Percentiles rank a stretch among this genome's conserved stretches.
Evolutionary conservation across 2,329 filamentous ascomycete genomes (phyloP).

Genomic region (Cladophialophora yegresii): DNA sequence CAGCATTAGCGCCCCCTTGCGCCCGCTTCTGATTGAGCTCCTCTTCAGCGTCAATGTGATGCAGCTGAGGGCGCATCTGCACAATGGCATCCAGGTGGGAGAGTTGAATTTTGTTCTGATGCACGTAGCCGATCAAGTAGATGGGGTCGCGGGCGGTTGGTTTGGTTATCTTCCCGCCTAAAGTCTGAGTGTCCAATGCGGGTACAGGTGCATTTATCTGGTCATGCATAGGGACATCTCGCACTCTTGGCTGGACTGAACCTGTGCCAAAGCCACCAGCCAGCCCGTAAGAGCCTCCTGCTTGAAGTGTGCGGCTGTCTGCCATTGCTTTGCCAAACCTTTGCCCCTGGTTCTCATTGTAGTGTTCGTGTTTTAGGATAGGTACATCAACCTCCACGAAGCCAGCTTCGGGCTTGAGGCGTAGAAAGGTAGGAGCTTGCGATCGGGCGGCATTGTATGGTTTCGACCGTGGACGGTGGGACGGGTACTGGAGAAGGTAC

Average conservation of each 20-base stretch:
- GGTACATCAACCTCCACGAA: constrained; percentile 93
- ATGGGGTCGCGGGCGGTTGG: constrained; percentile 68
- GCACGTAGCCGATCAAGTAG: constrained; percentile 93
- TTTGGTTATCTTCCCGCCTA: constrained; percentile 76
- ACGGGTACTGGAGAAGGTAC: constrained; percentile 82
- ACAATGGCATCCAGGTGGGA: constrained; percentile 81
- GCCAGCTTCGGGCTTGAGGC: constrained; percentile 77
- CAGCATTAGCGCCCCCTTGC: constrained; percentile 42
- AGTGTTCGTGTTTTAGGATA: constrained; percentile 69
- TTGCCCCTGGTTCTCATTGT: constrained; percentile 80
- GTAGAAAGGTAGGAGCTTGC: constrained; percentile 68
- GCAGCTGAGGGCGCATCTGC: constrained; percentile 86
- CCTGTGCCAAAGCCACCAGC: constrained; percentile 72
- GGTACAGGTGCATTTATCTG: constrained; percentile 67
- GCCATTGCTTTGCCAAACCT: constrained; percentile 77
- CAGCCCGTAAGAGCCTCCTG: constrained; percentile 69
- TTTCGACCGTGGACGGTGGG: constrained; percentile 67
- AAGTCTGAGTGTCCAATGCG: constrained; percentile 76
- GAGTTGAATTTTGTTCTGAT: constrained; percentile 79
- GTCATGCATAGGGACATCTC: constrained; percentile 58
- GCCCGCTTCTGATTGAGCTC: constrained; percentile 64
- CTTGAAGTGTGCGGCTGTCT: constrained; percentile 54
- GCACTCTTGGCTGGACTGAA: constrained; percentile 37
- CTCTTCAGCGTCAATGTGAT: constrained; percentile 82
- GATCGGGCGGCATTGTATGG: constrained; percentile 60